Evolutionary conservation across 495 filamentous ascomycete genomes (phyloP), one percentile per base, ranked within the genome.

Genomic region (Astrothelium subdiscretum): DNA sequence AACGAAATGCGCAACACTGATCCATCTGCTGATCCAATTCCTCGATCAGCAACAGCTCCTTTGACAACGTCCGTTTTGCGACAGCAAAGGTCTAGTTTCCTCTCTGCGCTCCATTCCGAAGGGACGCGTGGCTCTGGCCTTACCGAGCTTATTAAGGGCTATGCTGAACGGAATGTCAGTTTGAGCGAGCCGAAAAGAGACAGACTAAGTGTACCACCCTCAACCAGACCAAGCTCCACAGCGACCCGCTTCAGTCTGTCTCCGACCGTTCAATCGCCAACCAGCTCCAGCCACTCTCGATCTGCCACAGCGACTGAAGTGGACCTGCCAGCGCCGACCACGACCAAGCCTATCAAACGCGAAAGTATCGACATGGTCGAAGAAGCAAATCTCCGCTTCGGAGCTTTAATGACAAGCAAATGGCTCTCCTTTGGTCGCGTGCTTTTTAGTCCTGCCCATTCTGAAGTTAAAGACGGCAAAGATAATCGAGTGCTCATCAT

Each of bases 371-470:
- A 83, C 13, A 81, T 87, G 8, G 80, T 83, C 18, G 83, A 88
- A 0, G 84, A 87, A 61, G 88, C 88, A 51, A 94, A 95, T 73
- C 83, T 97, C 59, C 81, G 91, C 13, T 90, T 91, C 3, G 89
- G 87, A 35, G 86, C 87, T 11, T 73, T 90, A 18, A 87, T 87
- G 83, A 87, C 86, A 0, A 87, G 84, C 71, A 83, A 85, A 63
- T 97, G 92, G 92, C 81, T 99, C 26, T 92, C 91, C 8, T 97
- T 96, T 73, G 94, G 94, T 15, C 85, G 92, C 59, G 91, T 97
- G 0, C 82, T 99, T 10, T 96, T 99, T 75, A 95, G 89, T 67
- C 94, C 95, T 3, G 89, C 91, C 20, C 87, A 95, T 62, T 86
- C 88, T 27, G 87, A 89, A 59, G 81, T 96, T 38, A 73, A 81